These are phyloP conservation scores for Priceomyces medius DNA, from an alignment of 805 yeast genomes.

Conservation along the genomic window DNA sequence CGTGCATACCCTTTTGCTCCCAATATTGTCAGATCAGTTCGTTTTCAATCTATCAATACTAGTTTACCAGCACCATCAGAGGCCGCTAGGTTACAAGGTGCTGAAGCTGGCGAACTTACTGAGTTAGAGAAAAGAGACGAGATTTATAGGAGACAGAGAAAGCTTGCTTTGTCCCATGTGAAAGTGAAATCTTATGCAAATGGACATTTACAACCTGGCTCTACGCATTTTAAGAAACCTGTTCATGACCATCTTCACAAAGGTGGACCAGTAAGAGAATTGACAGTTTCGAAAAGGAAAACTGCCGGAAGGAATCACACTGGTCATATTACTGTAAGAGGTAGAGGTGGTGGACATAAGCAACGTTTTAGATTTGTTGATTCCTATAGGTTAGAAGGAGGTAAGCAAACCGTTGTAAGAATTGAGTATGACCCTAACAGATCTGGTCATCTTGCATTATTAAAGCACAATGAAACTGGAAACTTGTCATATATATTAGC, in stretches of 20 bases:
- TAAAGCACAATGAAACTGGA: slow-evolving; percentile 62
- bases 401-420: slow-evolving; percentile 76
- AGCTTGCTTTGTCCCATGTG: slow-evolving; percentile 67
- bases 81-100: not conserved
- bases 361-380: slow-evolving; percentile 84
- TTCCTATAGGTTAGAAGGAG: slow-evolving; percentile 62
- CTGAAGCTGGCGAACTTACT: slow-evolving; percentile 44
- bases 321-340: slow-evolving; percentile 88
- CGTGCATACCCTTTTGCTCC: not conserved
- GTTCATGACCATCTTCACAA: slow-evolving; percentile 82
- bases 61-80: not conserved
- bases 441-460: slow-evolving; percentile 86
- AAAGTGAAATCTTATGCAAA: slow-evolving; percentile 75
- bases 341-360: slow-evolving; percentile 96
- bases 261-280: slow-evolving; percentile 74
- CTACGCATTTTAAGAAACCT: slow-evolving; percentile 87
- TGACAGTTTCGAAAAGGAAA: slow-evolving; percentile 69
- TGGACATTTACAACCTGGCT: slow-evolving; percentile 70
- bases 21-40: slow-evolving; percentile 1
- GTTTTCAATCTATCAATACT: slow-evolving; percentile 2
- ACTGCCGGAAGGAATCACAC: slow-evolving; percentile 87
- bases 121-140: slow-evolving; percentile 80
- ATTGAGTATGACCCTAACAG: slow-evolving; percentile 96
- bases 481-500: slow-evolving; percentile 81
- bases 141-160: slow-evolving; percentile 67